Evolutionary conservation across 1,284 basidiomycete genomes (phyloP).

Genomic region (Microbotryum lychnidis-dioicae): DNA sequence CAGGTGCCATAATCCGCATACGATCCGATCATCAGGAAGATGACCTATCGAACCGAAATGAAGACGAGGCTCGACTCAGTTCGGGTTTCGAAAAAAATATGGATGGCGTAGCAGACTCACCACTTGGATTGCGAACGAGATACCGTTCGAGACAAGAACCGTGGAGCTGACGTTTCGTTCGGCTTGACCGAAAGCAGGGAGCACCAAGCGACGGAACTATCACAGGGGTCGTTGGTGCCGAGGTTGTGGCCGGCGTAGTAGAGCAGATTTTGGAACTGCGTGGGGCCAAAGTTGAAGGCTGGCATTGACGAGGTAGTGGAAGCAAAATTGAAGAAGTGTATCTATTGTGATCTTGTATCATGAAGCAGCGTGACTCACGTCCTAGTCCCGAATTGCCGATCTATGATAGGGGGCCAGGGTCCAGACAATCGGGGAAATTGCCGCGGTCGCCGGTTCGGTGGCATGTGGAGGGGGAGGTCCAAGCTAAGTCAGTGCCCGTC

Average conservation of each 20-base stretch:
- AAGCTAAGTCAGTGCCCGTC: too few species aligned
- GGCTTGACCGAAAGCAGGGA: slow-evolving; percentile 26
- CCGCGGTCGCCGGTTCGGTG: too few species aligned
- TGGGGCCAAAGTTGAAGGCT: slow-evolving; percentile 37
- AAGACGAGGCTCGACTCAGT: too few species aligned
- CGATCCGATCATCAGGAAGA: slow-evolving; percentile 73
- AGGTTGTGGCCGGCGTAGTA: slow-evolving; percentile 11
- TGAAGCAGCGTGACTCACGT: neutral
- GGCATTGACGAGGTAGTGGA: slow-evolving; percentile 27
- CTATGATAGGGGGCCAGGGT: neutral
- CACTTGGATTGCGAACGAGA: slow-evolving; percentile 36
- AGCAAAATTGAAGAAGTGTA: neutral
- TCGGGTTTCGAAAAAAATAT: too few species aligned
- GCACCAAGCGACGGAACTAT: slow-evolving; percentile 12
- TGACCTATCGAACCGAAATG: slow-evolving; percentile 1
- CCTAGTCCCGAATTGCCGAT: neutral
- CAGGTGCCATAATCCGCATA: slow-evolving; percentile 72
- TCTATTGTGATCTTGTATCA: neutral
- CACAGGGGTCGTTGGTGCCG: slow-evolving; percentile 2
- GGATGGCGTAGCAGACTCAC: neutral
- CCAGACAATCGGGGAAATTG: too few species aligned
- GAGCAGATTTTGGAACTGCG: slow-evolving; percentile 33
- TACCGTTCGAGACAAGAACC: slow-evolving; percentile 30
- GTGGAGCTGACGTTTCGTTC: slow-evolving; percentile 31
- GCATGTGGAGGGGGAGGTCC: too few species aligned